phyloP scores from a whole-genome alignment of 2,329 filamentous ascomycete genomes.

The Blumeriella jaapii region DNA sequence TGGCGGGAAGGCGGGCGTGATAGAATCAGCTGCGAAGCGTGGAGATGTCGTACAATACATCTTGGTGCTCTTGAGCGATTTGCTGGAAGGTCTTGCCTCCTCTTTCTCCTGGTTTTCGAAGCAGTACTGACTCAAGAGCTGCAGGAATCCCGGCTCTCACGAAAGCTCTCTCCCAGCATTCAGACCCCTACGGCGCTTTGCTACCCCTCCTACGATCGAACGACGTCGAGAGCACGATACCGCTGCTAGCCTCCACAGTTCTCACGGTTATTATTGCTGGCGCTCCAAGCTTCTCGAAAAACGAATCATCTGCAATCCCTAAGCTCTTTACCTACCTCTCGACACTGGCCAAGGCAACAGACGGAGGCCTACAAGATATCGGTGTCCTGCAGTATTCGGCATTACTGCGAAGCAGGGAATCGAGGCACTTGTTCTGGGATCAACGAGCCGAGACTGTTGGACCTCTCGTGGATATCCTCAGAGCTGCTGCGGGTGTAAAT shows the following conservation, averaged over 20 bases:
- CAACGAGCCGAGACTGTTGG: constrained; percentile 75
- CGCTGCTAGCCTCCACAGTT: constrained; percentile 79
- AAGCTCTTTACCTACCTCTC: constrained; percentile 80
- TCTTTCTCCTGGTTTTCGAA: neutral
- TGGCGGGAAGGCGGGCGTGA: constrained; percentile 56
- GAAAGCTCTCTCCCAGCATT: constrained; percentile 60
- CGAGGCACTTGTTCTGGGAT: constrained; percentile 80
- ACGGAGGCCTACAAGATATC: constrained; percentile 88
- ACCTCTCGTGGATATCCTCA: constrained; percentile 73
- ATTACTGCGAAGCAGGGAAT: constrained; percentile 61
- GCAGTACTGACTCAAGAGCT: constrained; percentile 4
- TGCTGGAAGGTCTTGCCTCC: constrained; percentile 61
- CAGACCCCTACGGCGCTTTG: constrained; percentile 72
- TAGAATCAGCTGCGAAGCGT: constrained; percentile 77
- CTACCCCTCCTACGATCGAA: constrained; percentile 78
- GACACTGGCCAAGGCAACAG: constrained; percentile 69
- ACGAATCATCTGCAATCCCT: constrained; percentile 57
- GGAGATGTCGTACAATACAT: constrained; percentile 92
- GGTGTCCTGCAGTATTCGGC: constrained; percentile 86
- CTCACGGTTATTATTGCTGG: constrained; percentile 66
- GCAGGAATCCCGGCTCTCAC: constrained; percentile 70
- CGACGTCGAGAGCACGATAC: constrained; percentile 64
- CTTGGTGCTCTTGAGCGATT: constrained; percentile 75
- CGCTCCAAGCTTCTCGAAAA: constrained; percentile 48
- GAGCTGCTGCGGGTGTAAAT: constrained; percentile 65